Evolutionary conservation across 345 rosid genomes (phyloP), one percentile per base, ranked within the genome.

Genomic region (Ceriops zippeliana): DNA sequence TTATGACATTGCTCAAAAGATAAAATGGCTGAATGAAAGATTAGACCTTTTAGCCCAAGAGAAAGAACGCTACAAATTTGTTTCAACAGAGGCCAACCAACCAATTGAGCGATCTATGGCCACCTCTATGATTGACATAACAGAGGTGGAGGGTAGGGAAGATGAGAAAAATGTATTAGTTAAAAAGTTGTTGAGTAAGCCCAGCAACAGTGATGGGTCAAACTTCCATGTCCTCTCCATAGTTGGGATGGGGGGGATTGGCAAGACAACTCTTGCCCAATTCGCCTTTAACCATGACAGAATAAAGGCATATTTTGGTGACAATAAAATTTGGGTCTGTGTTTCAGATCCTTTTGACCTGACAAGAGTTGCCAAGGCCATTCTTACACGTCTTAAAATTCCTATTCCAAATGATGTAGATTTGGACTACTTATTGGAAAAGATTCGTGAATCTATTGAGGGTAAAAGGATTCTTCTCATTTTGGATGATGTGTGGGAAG

Each of bases 351-450:
- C 13, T 52, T 52, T 52, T 2, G 26, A 52, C 4, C 1, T n/a
- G 26, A 7, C 0, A 15, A 20, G 3, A 2, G 26, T 52, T 52
- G 57, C 57, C 3, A 6, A 52, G 0, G 3, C 24, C n/a, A 52
- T 52, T 52, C 26, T n/a, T 8, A 0, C 2, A n/a, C 0, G 0
- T 52, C 9, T 52, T 52, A 0, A 0, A 19, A 0, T 11, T 0
- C 1, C 26, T 21, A 5, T 4, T 52, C 21, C 26, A 1, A 1
- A 20, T 6, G 11, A 5, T 6, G n/a, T 2, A 9, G 26, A n/a
- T 1, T 52, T 52, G 11, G 26, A 52, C 7, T 0, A 1, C 1
- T 6, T 52, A 7, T 6, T n/a, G 1, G 0, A 6, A 52, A 52
- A 52, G 11, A 52, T 52, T 1, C 0, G 11, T n/a, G 10, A 20